Evolutionary conservation across 2,329 filamentous ascomycete species (phyloP), one percentile per base, ranked within the genome.

Genomic region (Coleophoma cylindrospora): DNA sequence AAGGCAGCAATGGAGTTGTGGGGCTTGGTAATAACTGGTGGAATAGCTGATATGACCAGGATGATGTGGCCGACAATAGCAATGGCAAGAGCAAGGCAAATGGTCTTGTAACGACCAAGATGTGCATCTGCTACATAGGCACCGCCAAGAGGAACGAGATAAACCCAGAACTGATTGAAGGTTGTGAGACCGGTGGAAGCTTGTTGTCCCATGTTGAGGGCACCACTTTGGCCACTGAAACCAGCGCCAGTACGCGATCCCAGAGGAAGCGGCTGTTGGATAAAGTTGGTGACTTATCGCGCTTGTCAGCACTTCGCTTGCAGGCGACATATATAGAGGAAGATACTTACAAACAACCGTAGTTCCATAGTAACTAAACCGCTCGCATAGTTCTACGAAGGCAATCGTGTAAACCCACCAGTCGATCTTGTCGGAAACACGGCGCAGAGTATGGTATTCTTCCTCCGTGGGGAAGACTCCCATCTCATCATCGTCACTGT

Each of bases 91-190:
- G 60, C 60, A 22, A 54, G 21, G 37, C 56, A 60, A 43, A 89
- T 87, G 1, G 85, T 85, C 55, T 77, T 75, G 68, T 83, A 89
- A 47, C 83, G 80, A 40, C 85, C 86, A 50, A 80, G 73, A 59
- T 82, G 81, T 52, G 81, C 76, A 65, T 89, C 86, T 8, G 84
- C 83, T 22, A 81, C 60, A 58, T 73, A 80, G 11, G 74, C 79
- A 55, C 79, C 78, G 19, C 74, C 58, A 17, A 78, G 59, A 34
- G 75, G 75, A 56, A 72, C 71, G 19, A 76, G 56, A 49, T 77
- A 79, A 10, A 73, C 69, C 73, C 74, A 78, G 58, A 78, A 77
- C 17, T 68, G 62, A 53, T 76, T 76, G 65, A 77, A 64, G 1
- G 73, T 72, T 19, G 68, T 70, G 47, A 78, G 59, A 19, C 71